Conservation (phyloP, 2,329 filamentous ascomycete species). For the Pseudocercospora eumusae region DNA sequence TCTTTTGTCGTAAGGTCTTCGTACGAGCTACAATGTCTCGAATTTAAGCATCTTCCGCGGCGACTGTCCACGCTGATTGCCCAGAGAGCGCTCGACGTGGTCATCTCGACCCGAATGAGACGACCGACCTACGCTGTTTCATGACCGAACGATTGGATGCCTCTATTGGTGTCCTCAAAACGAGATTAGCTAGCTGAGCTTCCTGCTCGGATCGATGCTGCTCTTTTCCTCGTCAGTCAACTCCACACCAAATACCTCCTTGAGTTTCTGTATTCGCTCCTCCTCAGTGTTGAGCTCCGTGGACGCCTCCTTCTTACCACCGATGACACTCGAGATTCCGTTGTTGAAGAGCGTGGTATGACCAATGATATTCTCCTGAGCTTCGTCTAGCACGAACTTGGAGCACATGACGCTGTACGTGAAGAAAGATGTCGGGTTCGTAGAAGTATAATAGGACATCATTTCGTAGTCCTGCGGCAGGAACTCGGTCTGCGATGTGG, state of each 20-base stretch:
- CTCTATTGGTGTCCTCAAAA: neutral
- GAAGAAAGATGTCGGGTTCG: constrained; percentile 55
- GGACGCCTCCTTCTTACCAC: constrained; percentile 46
- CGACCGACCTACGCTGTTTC: neutral
- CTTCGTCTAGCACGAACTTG: constrained; percentile 54
- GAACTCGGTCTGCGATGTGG: constrained; percentile 54
- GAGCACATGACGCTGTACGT: constrained; percentile 56
- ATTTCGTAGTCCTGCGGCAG: constrained; percentile 61
- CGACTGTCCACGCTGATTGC: no score
- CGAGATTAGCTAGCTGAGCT: constrained; percentile 5
- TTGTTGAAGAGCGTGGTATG: constrained; percentile 47
- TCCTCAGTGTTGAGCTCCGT: constrained; percentile 47
- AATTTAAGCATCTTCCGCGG: no score
- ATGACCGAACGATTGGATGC: neutral
- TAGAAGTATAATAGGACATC: constrained; percentile 60
- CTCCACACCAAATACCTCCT: constrained; percentile 49
- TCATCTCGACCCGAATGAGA: neutral
- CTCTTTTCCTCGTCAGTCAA: constrained; percentile 25
- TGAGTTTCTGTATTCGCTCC: constrained; percentile 48
- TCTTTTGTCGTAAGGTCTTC: no score
- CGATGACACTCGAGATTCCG: constrained; percentile 49
- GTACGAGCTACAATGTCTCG: no score
- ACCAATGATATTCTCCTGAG: constrained; percentile 41
- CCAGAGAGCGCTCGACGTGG: neutral
- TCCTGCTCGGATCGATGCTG: constrained; percentile 19